phyloP scores from a whole-genome alignment of 371 early-diverging fungal genomes.

The Actinomortierella wolfii region DNA sequence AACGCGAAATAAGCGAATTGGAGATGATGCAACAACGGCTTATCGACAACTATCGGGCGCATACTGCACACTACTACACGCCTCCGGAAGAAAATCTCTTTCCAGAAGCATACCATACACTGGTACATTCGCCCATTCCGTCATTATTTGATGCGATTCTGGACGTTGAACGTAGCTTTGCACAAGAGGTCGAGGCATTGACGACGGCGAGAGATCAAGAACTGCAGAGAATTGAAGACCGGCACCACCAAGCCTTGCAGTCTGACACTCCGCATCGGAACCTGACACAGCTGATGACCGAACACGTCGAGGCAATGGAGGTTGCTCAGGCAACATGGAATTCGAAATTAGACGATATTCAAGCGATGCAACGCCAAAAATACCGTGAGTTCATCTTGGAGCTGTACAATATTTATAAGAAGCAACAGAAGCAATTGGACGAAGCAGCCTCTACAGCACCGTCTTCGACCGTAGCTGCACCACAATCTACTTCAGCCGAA shows the following conservation, averaged over 20 bases:
- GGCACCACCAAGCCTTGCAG: constrained; percentile 31
- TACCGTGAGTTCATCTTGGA: constrained; percentile 74
- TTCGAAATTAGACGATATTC: constrained; percentile 62
- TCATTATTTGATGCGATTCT: constrained; percentile 70
- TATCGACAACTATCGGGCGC: constrained; percentile 48
- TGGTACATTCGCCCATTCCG: constrained; percentile 66
- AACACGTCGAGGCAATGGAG: constrained; percentile 64
- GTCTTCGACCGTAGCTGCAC: constrained; percentile 2
- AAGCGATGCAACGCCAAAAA: constrained; percentile 64
- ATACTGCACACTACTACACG: constrained; percentile 53
- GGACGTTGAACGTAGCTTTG: constrained; percentile 69
- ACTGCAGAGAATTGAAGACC: constrained; percentile 42
- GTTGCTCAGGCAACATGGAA: constrained; percentile 66
- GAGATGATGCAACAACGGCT: constrained; percentile 29
- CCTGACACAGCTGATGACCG: constrained; percentile 52
- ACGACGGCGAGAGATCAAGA: constrained; percentile 51
- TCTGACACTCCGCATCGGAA: constrained; percentile 31
- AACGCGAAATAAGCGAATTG: constrained; percentile 1
- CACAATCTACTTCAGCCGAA: constrained; percentile 1
- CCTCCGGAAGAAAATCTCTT: constrained; percentile 55
- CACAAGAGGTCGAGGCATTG: constrained; percentile 61
- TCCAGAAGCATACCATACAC: constrained; percentile 73
- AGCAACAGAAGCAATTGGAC: constrained; percentile 26
- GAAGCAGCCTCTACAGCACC: constrained; percentile 2
- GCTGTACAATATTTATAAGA: constrained; percentile 60